phyloP scores from a whole-genome alignment of 371 early-diverging fungal genomes.

The Dinochytrium kinnereticum region DNA sequence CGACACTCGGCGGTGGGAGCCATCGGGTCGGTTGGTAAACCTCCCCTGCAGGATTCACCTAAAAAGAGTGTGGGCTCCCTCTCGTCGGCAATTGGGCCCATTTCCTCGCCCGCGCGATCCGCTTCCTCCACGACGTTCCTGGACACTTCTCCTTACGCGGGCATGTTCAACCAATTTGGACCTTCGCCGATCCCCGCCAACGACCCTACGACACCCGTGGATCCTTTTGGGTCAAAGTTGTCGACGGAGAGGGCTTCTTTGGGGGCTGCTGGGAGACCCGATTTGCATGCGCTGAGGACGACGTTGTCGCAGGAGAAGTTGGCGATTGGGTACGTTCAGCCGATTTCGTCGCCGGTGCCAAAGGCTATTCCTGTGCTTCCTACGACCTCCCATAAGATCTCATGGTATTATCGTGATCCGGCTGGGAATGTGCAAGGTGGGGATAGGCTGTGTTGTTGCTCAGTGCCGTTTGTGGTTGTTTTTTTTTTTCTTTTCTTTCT shows the following conservation, averaged over 20 bases:
- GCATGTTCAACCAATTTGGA: constrained; percentile 32
- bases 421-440: constrained; percentile 51
- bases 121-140: constrained; percentile 5
- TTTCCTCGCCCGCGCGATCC: neutral
- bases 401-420: constrained; percentile 60
- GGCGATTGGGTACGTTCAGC: neutral
- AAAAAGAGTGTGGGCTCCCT: neutral
- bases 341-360: constrained; percentile 7
- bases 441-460: no score
- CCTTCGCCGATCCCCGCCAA: neutral
- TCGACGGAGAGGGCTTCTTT: neutral
- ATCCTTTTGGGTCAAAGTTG: neutral
- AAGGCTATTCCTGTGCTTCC: neutral
- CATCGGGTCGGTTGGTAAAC: neutral
- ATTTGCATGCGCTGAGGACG: constrained; percentile 4
- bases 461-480: no score
- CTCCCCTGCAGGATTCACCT: constrained; percentile 1
- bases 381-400: neutral
- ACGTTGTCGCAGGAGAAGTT: constrained; percentile 19
- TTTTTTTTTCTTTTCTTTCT: no score
- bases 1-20: neutral
- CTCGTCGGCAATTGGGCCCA: neutral
- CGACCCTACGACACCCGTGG: neutral
- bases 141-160: constrained; percentile 23
- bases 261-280: neutral